Percentiles rank a stretch among this genome's conserved stretches.
These are phyloP conservation scores for Russula virescens DNA, from an alignment of 768 basidiomycete species.

Conservation along the genomic window DNA sequence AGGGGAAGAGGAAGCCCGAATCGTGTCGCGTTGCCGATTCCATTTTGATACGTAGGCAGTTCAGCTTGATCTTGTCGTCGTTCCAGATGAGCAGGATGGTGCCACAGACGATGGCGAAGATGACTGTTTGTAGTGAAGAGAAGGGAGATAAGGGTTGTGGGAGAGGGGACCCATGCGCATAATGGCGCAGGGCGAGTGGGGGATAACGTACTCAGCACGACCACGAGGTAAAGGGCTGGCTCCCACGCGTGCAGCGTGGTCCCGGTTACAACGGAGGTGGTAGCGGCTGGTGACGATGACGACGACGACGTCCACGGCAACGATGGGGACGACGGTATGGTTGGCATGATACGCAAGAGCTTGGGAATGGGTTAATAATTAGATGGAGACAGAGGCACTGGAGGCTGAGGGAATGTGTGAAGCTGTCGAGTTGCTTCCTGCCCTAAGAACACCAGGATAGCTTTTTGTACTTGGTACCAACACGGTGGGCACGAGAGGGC, in stretches of 20 bases:
- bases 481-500: no score
- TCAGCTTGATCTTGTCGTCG: neutral
- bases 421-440: neutral
- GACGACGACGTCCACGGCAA: neutral
- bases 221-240: slow-evolving; percentile 9
- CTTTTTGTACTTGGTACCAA: slow-evolving; percentile 1
- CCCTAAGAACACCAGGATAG: neutral
- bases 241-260: slow-evolving; percentile 3
- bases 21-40: neutral
- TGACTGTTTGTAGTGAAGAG: slow-evolving; percentile 10
- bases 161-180: neutral
- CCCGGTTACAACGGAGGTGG: neutral
- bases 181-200: neutral
- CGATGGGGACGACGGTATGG: neutral
- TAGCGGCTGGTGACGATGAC: neutral
- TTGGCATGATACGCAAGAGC: neutral
- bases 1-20: neutral
- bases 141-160: neutral
- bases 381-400: no score
- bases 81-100: slow-evolving; percentile 6
- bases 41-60: neutral
- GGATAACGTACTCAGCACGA: neutral
- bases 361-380: neutral
- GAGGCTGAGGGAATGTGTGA: neutral
- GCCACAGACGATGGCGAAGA: slow-evolving; percentile 2